Evolutionary conservation across 1,139 yeast genomes (phyloP).

Genomic region (Saccharomyces pastorianus): DNA sequence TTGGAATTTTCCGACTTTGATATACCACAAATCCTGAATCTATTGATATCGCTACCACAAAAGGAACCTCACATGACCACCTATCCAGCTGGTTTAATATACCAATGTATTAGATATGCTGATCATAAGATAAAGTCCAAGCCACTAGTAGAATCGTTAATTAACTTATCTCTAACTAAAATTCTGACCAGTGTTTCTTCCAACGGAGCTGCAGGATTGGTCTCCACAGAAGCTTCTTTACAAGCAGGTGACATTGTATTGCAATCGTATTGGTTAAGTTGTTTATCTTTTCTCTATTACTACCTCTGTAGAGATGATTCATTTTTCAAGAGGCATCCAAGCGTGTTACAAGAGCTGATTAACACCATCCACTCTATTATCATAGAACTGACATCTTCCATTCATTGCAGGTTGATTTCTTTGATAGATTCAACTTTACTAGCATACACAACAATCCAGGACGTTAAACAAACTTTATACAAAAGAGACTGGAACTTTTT

Average conservation of each 20-base stretch:
- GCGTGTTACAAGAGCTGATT: constrained; percentile 51
- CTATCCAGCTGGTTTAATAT: constrained; percentile 59
- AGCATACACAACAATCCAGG: constrained; percentile 58
- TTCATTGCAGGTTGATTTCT: constrained; percentile 50
- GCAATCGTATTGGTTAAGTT: constrained; percentile 67
- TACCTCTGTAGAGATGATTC: constrained; percentile 50
- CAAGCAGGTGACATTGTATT: constrained; percentile 52
- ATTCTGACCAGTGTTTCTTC: constrained; percentile 53
- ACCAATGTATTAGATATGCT: constrained; percentile 60
- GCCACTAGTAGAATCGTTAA: constrained; percentile 48
- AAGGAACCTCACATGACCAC: constrained; percentile 46
- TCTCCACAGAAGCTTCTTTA: constrained; percentile 26
- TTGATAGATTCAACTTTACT: constrained; percentile 57
- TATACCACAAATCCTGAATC: constrained; percentile 52
- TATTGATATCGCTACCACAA: constrained; percentile 43
- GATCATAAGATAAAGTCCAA: constrained; percentile 46
- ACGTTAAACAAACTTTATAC: constrained; percentile 48
- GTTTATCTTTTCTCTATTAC: constrained; percentile 57
- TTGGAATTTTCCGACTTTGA: constrained; percentile 60
- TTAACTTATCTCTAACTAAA: constrained; percentile 54
- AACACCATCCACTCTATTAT: constrained; percentile 52
- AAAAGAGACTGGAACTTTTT: constrained; percentile 73
- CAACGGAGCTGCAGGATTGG: constrained; percentile 5
- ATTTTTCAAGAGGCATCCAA: constrained; percentile 47
- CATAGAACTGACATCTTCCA: constrained; percentile 56